A percentile compares a stretch with the other conserved stretches of the same genome.
Conservation (phyloP, 208 protist genomes). For the Plasmodiophora brassicae region DNA sequence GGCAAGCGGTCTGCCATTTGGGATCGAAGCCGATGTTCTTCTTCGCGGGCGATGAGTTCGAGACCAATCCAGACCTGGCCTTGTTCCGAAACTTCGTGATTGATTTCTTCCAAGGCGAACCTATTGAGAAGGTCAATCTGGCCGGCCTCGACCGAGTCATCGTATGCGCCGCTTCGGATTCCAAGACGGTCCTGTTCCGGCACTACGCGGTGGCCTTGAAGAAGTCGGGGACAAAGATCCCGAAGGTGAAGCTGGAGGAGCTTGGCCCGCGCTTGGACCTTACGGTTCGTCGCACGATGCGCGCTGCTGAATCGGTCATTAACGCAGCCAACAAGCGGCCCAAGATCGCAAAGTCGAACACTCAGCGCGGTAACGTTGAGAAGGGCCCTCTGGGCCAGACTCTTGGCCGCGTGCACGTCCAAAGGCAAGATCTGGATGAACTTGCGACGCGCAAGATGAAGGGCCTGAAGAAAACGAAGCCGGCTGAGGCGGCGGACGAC, state of each 20-base stretch:
- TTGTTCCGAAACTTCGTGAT: conserved; percentile 52
- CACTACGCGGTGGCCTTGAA: conserved; percentile 39
- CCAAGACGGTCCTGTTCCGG: conserved; percentile 33
- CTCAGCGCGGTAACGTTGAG: conserved; percentile 10
- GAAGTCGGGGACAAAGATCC: conserved; percentile 53
- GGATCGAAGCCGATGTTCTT: conserved; percentile 66
- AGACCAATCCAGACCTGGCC: conserved; percentile 52
- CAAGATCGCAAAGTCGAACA: neutral
- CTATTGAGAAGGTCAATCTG: conserved; percentile 57
- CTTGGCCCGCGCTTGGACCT: conserved; percentile 67
- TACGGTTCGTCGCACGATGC: conserved; percentile 48
- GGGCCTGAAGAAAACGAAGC: neutral
- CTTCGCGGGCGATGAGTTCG: conserved; percentile 63
- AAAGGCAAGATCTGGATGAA: conserved; percentile 1
- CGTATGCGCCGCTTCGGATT: conserved; percentile 49
- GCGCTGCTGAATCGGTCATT: neutral
- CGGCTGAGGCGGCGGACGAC: neutral
- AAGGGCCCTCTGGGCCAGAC: conserved; percentile 16
- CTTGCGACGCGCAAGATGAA: conserved; percentile 3
- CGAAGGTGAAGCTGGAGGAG: conserved; percentile 65
- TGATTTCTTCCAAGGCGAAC: conserved; percentile 63
- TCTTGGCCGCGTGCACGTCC: neutral
- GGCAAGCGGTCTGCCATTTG: conserved; percentile 23
- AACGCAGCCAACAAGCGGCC: neutral
- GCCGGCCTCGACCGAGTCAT: conserved; percentile 65